Base-by-base conservation (phyloP, 331 rosid species). In the Cydonia oblonga region DNA sequence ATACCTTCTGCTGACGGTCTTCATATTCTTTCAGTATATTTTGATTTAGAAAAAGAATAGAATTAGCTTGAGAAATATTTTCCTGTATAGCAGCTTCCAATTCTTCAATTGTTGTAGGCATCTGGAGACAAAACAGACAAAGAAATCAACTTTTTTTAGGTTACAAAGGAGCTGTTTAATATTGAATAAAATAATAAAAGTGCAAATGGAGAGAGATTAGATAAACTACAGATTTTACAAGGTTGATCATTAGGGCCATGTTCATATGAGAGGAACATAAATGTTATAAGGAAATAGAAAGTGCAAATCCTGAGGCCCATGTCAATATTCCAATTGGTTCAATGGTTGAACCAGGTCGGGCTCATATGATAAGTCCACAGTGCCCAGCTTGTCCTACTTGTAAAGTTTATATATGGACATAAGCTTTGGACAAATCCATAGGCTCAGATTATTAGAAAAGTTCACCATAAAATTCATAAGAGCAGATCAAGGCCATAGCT, bases 41-140 rank as follows among this genome's bases (percentile, higher is more conserved):
- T 72, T 77, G 84, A 80, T 91, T 93, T 57, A 93, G 79, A 67
- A 83, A 87, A 24, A 89, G 88, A 72, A 93, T 91, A 73, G 96
- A 85, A 86, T 85, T 86, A 49, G 97, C 98, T 81, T 91, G 87
- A 78, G 91, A 84, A 68, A 69, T 79, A 61, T 88, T 86, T 66
- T 89, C 96, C 74, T 90, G 95, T 79, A 93, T 91, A 30, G 98
- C 92, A 72, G 90, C 91, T 57, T 91, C 88, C 84, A 93, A 74
- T 66, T 93, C 98, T 81, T 91, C 98, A 52, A 93, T 86, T 61
- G 98, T 93, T 66, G 92, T 85, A 51, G 98, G 96, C 97, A 93
- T 93, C 98, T 93, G 75, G 54, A 81, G 58, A 57, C 64, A 73
- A 63, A 53, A 18, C 46, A 49, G 28, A 44, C 20, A 10, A 8